Evolutionary conservation across 1,284 basidiomycete species (phyloP).

Genomic region (Pseudozyma flocculosa): DNA sequence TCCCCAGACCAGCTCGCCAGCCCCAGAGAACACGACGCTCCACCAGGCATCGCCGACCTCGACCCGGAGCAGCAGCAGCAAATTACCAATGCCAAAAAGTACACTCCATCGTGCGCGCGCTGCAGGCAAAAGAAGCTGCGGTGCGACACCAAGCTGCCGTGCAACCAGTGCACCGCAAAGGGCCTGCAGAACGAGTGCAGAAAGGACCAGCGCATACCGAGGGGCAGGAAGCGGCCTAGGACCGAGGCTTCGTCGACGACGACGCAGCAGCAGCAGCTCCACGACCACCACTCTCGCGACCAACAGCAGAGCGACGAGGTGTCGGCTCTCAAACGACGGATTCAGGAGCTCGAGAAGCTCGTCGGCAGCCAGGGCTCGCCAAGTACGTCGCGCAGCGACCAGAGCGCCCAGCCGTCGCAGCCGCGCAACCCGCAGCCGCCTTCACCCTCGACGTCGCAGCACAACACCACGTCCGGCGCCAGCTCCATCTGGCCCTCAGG

Average conservation of each 20-base stretch:
- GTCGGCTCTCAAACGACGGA: conserved; percentile 18
- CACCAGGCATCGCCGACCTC: conserved; percentile 9
- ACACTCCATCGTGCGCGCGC: conserved; percentile 35
- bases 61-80: conserved; percentile 31
- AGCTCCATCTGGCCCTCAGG: background rate
- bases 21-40: too few species aligned
- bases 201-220: conserved; percentile 30
- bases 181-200: conserved; percentile 33
- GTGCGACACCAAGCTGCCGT: conserved; percentile 34
- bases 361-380: conserved; percentile 5
- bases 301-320: conserved; percentile 16
- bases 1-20: too few species aligned
- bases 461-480: background rate
- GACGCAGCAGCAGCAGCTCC: background rate
- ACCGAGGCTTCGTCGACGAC: conserved; percentile 1
- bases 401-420: background rate
- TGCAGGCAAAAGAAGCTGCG: conserved; percentile 41
- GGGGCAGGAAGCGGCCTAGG: conserved; percentile 38
- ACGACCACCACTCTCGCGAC: too few species aligned
- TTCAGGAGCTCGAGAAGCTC: conserved; percentile 22
- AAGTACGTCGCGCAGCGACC: conserved; percentile 6
- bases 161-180: conserved; percentile 45
- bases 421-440: background rate
- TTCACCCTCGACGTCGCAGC: background rate
- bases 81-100: conserved; percentile 26